Evolutionary conservation across 2,329 filamentous ascomycete species (phyloP).

Genomic region (Albophoma yamanashiensis): DNA sequence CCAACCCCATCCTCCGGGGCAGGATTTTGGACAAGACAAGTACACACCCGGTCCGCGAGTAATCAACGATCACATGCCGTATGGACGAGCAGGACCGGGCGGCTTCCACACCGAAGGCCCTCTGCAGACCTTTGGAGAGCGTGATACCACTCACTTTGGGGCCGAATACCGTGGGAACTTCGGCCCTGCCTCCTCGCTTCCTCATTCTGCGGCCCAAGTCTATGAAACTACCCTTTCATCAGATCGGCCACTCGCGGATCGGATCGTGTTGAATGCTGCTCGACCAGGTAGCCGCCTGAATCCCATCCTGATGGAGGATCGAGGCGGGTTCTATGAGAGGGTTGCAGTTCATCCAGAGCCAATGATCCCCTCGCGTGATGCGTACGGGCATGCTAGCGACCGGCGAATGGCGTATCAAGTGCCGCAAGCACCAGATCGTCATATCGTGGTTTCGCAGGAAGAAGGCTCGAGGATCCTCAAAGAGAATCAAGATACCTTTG

Average conservation of each 20-base stretch:
- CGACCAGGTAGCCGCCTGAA: constrained; percentile 19
- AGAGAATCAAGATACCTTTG: constrained; percentile 8
- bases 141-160: background rate
- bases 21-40: background rate
- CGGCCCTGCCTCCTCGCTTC: background rate
- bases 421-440: constrained; percentile 1
- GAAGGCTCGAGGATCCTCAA: constrained; percentile 9
- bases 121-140: background rate
- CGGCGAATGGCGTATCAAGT: constrained; percentile 5
- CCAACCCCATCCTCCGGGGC: background rate
- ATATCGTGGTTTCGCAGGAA: constrained; percentile 9
- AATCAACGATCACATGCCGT: constrained; percentile 5
- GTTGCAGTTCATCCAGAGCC: constrained; percentile 8
- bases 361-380: background rate
- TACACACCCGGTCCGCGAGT: constrained; percentile 5
- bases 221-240: constrained; percentile 8
- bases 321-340: constrained; percentile 25
- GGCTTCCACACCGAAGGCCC: background rate
- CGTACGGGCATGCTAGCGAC: background rate
- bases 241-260: constrained; percentile 11
- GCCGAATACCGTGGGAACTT: background rate
- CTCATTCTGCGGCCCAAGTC: constrained; percentile 1
- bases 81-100: background rate
- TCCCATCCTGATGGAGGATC: constrained; percentile 28
- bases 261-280: constrained; percentile 18